Evolutionary conservation across 371 early-diverging fungal genomes (phyloP), one percentile per base, ranked within the genome.

Genomic region (Actinomortierella wolfii): DNA sequence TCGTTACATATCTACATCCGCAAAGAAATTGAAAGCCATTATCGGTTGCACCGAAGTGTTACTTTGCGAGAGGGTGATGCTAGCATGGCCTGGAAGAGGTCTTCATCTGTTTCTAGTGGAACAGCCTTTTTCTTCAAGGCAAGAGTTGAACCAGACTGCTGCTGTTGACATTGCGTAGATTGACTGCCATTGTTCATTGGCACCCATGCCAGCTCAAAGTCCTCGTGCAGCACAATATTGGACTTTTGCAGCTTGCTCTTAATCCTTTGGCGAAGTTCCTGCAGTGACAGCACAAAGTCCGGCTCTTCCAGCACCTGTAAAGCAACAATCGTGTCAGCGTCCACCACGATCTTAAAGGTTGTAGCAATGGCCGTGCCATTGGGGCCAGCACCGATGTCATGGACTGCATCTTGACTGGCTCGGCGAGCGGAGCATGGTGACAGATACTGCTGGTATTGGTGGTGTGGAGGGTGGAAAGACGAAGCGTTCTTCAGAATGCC

Each of bases 261-360:
- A 3, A 71, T 59, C 1, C 73, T 56, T 9, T 47, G 15, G 17
- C 45, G 54, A 18, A 71, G 50, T 25, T 66, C 73, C 2, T 54
- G 6, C 46, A 71, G 51, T 0, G 73, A 61, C 60, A 66, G 34
- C 8, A 61, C 56, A 61, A 61, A 65, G 6, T 46, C 49, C 17
- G 45, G 43, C 39, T 66, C 63, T 24, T 71, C 73, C 15, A 59
- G 25, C 18, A 71, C 63, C 50, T 71, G 73, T 29, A 71, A 42
- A 0, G 73, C 73, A 11, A 71, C 67, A 50, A 71, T 71, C 24
- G 73, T 71, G 42, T 71, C 73, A 4, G 73, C 73, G 44, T 71
- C 67, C 47, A 71, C 49, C 18, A 71, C 73, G 56, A 71, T 62
- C 59, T 71, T 71, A 53, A 71, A 71, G 9, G 66, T 70, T 21